Percentiles rank a stretch among this genome's conserved stretches.
Conservation (phyloP, 1,139 yeast genomes). For the Yamadazyma aaseri region DNA sequence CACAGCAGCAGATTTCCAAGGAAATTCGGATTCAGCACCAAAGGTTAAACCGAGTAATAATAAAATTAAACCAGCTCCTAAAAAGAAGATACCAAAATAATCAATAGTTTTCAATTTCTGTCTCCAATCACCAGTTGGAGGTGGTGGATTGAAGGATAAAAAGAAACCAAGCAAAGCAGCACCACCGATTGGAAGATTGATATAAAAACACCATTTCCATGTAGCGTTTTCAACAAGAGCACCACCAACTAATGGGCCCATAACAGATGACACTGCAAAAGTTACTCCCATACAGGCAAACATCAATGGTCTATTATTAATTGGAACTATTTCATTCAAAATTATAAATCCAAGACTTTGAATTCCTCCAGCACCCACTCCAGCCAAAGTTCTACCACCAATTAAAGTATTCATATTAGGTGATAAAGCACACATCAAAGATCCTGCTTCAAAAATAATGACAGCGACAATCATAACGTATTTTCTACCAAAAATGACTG, state of each 20-base stretch:
- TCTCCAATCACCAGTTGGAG: conserved; percentile 18
- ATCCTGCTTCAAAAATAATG: conserved; percentile 34
- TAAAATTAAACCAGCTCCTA: conserved; percentile 41
- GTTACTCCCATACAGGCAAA: conserved; percentile 42
- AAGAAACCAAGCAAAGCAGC: conserved; percentile 25
- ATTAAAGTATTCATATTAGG: conserved; percentile 31
- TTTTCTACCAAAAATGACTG: conserved; percentile 47
- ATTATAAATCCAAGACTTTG: conserved; percentile 26
- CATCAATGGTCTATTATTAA: conserved; percentile 24
- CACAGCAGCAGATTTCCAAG: conserved; percentile 50
- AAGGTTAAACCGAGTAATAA: conserved; percentile 39
- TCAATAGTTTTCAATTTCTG: conserved; percentile 44
- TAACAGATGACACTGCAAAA: conserved; percentile 44
- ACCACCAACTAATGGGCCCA: conserved; percentile 58
- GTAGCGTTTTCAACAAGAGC: conserved; percentile 41
- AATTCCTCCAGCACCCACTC: conserved; percentile 33
- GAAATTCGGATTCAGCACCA: conserved; percentile 44
- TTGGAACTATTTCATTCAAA: conserved; percentile 27
- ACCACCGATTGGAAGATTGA: conserved; percentile 42
- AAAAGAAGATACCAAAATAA: conserved; percentile 46
- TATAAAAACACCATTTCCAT: conserved; percentile 80
- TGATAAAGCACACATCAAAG: conserved; percentile 36
- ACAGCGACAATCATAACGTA: conserved; percentile 34
- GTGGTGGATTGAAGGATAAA: conserved; percentile 32
- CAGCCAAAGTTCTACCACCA: conserved; percentile 36